Evolutionary conservation across 2,329 filamentous ascomycete genomes (phyloP).

Genomic region (Xylaria sp.): DNA sequence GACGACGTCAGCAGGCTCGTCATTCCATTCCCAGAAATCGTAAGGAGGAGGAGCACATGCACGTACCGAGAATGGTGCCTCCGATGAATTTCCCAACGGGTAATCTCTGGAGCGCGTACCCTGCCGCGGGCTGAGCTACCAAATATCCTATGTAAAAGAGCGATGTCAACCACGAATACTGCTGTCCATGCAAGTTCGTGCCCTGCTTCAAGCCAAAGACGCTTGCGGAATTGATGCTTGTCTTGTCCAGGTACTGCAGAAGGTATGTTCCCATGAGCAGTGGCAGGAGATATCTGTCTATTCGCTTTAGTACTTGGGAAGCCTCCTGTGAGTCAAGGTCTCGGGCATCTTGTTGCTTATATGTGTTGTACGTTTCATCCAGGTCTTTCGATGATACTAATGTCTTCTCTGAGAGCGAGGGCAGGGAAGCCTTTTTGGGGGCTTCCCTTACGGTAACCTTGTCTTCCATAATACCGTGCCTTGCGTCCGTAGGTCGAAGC

Average conservation of each 20-base stretch:
- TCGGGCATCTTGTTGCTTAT: constrained; percentile 36
- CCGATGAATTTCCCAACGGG: constrained; percentile 39
- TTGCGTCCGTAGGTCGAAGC: too few relatives aligned
- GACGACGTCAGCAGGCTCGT: not conserved
- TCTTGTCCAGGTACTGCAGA: constrained; percentile 46
- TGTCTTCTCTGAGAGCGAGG: constrained; percentile 14
- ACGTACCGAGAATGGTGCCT: constrained; percentile 30
- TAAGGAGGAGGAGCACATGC: not conserved
- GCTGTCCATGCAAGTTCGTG: constrained; percentile 53
- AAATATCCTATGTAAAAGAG: constrained; percentile 41
- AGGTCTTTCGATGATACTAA: constrained; percentile 37
- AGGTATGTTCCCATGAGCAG: constrained; percentile 43
- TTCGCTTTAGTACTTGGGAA: constrained; percentile 39
- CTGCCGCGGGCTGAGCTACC: constrained; percentile 38
- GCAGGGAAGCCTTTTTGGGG: constrained; percentile 1
- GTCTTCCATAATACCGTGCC: constrained; percentile 30
- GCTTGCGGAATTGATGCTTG: constrained; percentile 56
- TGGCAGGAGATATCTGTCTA: constrained; percentile 41
- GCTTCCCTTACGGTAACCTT: constrained; percentile 19
- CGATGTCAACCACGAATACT: constrained; percentile 57
- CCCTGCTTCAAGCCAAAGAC: constrained; percentile 55
- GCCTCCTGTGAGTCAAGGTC: constrained; percentile 38
- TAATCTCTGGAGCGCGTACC: constrained; percentile 37
- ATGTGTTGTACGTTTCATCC: constrained; percentile 45
- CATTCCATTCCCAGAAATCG: not conserved